phyloP scores from a whole-genome alignment of 768 basidiomycete species.

The Thelephora aurantiotincta region DNA sequence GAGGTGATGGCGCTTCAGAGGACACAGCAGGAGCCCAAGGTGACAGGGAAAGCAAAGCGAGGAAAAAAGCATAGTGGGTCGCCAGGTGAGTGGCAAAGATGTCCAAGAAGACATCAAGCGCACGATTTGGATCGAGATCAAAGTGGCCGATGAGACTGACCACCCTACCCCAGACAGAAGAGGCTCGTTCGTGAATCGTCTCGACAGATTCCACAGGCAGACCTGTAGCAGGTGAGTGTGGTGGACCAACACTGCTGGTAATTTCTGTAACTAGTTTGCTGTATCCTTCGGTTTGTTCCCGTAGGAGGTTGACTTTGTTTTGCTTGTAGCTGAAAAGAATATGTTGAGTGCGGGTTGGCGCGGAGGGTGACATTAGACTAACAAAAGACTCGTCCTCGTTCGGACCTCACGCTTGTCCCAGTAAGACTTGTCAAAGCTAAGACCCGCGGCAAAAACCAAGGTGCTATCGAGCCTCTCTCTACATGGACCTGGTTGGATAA shows the following conservation, averaged over 20 bases:
- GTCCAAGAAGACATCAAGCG: constrained; percentile 87
- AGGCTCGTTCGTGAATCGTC: constrained; percentile 48
- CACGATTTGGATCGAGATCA: constrained; percentile 89
- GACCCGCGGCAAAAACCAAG: constrained; percentile 45
- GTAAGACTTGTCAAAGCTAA: constrained; percentile 50
- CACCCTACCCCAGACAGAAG: constrained; percentile 67
- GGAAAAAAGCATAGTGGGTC: constrained; percentile 79
- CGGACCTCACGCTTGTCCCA: constrained; percentile 74
- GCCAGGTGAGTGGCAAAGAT: constrained; percentile 72
- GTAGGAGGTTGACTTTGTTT: constrained; percentile 94
- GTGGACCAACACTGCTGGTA: constrained; percentile 57
- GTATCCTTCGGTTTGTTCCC: constrained; percentile 96
- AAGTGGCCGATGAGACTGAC: constrained; percentile 91
- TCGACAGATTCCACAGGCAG: constrained; percentile 44
- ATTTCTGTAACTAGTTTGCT: constrained; percentile 84
- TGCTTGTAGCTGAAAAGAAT: constrained; percentile 69
- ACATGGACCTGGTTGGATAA: constrained; percentile 47
- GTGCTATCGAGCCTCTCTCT: constrained; percentile 62
- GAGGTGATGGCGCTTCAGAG: constrained; percentile 2
- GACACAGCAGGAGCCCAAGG: constrained; percentile 55
- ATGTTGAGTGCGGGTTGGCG: constrained; percentile 1
- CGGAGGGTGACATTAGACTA: constrained; percentile 18
- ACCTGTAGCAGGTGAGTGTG: constrained; percentile 57
- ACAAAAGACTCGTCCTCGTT: constrained; percentile 73
- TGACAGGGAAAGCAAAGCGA: constrained; percentile 73